Evolutionary conservation across 106 monocot species (phyloP), one percentile per base, ranked within the genome.

Genomic region (Phalaenopsis aphrodite): DNA sequence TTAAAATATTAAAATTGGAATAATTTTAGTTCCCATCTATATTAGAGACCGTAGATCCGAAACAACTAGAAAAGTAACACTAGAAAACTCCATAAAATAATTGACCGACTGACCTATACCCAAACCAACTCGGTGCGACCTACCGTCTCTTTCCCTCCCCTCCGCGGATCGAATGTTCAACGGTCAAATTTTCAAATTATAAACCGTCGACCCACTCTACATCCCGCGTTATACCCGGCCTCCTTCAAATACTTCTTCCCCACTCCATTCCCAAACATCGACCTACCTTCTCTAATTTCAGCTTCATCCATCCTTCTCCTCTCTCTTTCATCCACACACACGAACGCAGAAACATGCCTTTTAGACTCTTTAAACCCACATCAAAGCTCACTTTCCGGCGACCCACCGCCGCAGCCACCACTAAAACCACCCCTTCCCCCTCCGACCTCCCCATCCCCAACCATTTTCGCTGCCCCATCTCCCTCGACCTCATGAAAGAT

Each of bases 401-500:
- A 52, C 12, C 52, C 52, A 52, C 15, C 52, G 12, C 52, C 43
- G 14, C 56, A n/a, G 4, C 56, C 61, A 61, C 61, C n/a, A 61
- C 52, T 52, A 12, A 0, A 21, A 21, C 61, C 61, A 21, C 21
- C 10, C 4, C 61, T 1, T 21, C 61, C 21, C 21, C 61, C 61
- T 1, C 49, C 39, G 30, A 41, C n/a, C 1, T 79, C 7, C 24
- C 21, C 5, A 73, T 95, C 2, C 95, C 95, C 38, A 39, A 77
- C 43, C 80, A 89, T 39, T 95, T 93, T 83, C 89, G 84, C 3
- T 93, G 93, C 78, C 95, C 95, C 56, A 89, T 95, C 42, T 93
- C 93, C 16, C 88, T 95, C 1, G 93, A 93, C 15, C 85, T 95
- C 6, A 95, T 95, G 93, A 84, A 71, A 19, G 95, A 95, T 48